Evolutionary conservation across 176 grass and related monocot genomes (phyloP), one percentile per base, ranked within the genome.

Genomic region (Oryza nivara): DNA sequence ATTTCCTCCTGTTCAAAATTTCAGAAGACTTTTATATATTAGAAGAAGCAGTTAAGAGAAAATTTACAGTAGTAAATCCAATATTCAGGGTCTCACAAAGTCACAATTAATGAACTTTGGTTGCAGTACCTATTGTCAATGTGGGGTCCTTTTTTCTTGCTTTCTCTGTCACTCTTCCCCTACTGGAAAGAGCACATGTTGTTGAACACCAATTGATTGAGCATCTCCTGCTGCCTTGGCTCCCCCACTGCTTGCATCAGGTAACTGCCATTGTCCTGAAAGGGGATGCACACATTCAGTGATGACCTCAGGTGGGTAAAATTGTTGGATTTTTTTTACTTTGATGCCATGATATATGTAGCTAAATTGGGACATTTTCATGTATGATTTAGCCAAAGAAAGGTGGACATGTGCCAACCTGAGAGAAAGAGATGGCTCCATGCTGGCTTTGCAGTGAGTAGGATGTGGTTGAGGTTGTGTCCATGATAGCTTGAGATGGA

Each of bases 151-250:
- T 86, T 85, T 43, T 16, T 54, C 25, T 82, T 45, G 44, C 67
- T 81, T 22, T 80, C 28, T 82, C 71, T 60, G 32, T 65, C 54
- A 75, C 63, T 92, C 74, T 84, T 61, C 72, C 68, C 87, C 90
- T 94, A 94, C 76, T 91, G 90, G 88, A 97, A 97, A 82, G 89
- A 90, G 85, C 86, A 89, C 85, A 89, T 85, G 85, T 90, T 89
- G 68, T 86, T 91, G 83, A 92, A 97, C 75, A 87, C 83, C 70
- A 97, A 28, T 84, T 94, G 88, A 84, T 92, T 87, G 80, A 94
- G 88, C 36, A 90, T 81, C 52, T 85, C 90, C n/a, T 89, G 94
- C 86, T 89, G 94, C 86, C 83, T 94, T 89, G 87, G 88, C 61
- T 90, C 90, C 51, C 84, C 89, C 64, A 80, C 89, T 84, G 82